Base-by-base conservation (phyloP, 805 yeast species). In the Citeromyces nyonsensis region DNA sequence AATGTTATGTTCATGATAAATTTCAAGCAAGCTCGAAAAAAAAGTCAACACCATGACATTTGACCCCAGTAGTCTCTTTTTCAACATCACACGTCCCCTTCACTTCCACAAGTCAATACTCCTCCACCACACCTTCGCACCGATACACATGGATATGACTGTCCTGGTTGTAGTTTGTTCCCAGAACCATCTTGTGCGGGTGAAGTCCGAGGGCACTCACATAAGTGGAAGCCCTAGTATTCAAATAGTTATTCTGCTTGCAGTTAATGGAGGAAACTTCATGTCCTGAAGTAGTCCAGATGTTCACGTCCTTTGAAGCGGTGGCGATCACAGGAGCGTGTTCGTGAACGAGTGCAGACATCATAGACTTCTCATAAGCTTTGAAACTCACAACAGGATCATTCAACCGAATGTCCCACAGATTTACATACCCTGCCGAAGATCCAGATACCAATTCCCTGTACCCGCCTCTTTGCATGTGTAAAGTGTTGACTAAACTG, bases 401-500 rank as follows among this genome's bases (percentile, higher is more conserved):
- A 34, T 70, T 67, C 25, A 61, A 49, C 37, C 98, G 62, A 22
- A 91, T 77, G 54, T 91, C 98, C 97, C 97, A 91, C 15, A 91
- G 50, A 35, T 77, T 80, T 3, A 91, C 79, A 29, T 63, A 59
- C 2, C 98, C 96, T 45, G 82, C 91, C 0, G 80, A 57, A 6
- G 79, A 66, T n/a, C n/a, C n/a, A 40, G 88, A 74, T 3, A 79
- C 78, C 30, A 91, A 63, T 48, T 91, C 98, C 35, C 98, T 64
- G 44, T 73, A 72, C 0, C 98, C 98, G 26, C 98, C 98, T 44
- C 98, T 66, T 58, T 91, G 98, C 93, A 91, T 79, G 45, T 83
- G 94, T 7, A 86, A 74, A 42, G 80, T 83, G 30, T 74, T 61
- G 28, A 88, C 72, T 44, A 83, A 66, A 12, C 36, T 10, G n/a